These are phyloP conservation scores for Besnoitia besnoiti DNA, from an alignment of 169 alveolate species.

Conservation along the genomic window DNA sequence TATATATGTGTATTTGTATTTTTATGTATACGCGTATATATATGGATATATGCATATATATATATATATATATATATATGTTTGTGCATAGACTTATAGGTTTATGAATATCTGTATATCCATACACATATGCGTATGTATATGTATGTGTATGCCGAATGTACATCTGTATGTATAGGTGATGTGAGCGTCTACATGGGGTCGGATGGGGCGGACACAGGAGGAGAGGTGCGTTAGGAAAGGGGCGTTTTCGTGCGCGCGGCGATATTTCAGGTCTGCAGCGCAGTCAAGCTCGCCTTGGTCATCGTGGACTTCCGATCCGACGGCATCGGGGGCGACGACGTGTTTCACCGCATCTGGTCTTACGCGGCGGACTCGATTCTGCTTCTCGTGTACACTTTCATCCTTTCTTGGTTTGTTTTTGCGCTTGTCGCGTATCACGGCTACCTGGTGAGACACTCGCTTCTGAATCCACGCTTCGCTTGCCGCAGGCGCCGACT, in stretches of 20 bases:
- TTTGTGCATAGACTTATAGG: neutral
- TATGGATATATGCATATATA: too few species aligned
- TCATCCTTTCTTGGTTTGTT: conserved; percentile 26
- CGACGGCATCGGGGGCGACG: neutral
- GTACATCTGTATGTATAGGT: neutral
- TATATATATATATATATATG: neutral
- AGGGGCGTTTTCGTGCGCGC: too few species aligned
- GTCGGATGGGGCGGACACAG: too few species aligned
- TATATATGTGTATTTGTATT: too few species aligned
- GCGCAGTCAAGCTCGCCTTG: neutral
- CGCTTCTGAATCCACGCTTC: too few species aligned
- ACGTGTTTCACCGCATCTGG: neutral
- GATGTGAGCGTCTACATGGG: too few species aligned
- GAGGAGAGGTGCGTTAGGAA: too few species aligned
- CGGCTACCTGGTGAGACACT: conserved; percentile 28
- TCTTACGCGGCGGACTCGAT: neutral
- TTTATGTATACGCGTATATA: too few species aligned
- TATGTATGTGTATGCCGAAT: neutral
- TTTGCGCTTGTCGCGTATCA: conserved; percentile 12
- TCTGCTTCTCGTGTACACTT: conserved; percentile 20
- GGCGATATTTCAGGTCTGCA: neutral
- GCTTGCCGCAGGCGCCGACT: too few species aligned
- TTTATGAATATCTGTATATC: neutral
- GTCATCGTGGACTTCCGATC: neutral
- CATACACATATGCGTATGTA: neutral